Evolutionary conservation across 2,329 filamentous ascomycete species (phyloP), one percentile per base, ranked within the genome.

Genomic region (Aspergillus felis): DNA sequence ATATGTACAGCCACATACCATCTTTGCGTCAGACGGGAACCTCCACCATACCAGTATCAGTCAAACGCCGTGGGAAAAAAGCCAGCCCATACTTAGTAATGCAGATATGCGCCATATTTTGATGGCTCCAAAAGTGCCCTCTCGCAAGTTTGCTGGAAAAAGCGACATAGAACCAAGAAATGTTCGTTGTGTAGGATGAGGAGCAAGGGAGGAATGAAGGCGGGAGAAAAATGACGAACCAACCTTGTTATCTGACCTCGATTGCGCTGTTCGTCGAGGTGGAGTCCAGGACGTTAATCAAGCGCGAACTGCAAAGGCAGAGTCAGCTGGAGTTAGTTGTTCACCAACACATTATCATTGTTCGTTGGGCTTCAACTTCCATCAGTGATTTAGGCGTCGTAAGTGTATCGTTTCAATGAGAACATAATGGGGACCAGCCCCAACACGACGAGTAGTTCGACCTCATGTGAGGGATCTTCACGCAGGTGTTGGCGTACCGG

Each of bases 181-280:
- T 12, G n/a, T 14, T 17, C 17, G 14, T 25, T 24, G 32, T 20
- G 48, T 44, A 22, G 42, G 35, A 49, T 49, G 49, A 24, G 46
- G 35, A 50, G 53, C 46, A 52, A 54, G 32, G 53, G 50, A 58
- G 41, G 50, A 60, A 61, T 57, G 41, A 59, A 58, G 59, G 61
- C 57, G 64, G 61, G 51, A 57, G 57, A 56, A 62, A 59, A 64
- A 61, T 7, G 32, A 57, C 62, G 67, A 75, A 75, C 72, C 68
- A 71, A 74, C 71, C 71, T 74, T 69, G 65, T 67, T 66, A 64
- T 68, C 59, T 59, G 54, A 63, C 66, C 58, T 58, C 55, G 56
- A 53, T 54, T 55, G 60, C 42, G 44, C 61, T 53, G 57, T 57
- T 64, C 63, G 57, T 57, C 57, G 54, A 50, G 53, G 32, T 17